A percentile compares a stretch with the other conserved stretches of the same genome.
phyloP scores from a whole-genome alignment of 2,329 filamentous ascomycete genomes.

The Parafenestella ontariensis region DNA sequence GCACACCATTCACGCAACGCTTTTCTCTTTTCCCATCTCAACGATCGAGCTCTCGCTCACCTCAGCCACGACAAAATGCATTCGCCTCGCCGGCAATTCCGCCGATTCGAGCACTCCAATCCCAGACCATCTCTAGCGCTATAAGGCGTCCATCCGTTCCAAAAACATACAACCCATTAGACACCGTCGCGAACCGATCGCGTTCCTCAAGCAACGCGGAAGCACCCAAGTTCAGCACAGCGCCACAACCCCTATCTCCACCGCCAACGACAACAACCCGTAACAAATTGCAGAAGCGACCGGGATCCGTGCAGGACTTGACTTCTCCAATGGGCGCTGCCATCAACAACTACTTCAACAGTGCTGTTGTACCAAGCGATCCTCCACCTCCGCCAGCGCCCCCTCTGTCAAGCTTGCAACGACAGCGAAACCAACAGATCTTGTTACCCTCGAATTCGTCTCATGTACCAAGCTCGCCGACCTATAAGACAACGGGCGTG shows the following conservation, averaged over 20 bases:
- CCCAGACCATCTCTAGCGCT: background rate
- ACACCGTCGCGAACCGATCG: background rate
- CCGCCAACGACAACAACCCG: background rate
- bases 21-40: slow-evolving; percentile 16
- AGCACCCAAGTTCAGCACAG: slow-evolving; percentile 10
- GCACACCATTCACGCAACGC: slow-evolving; percentile 4
- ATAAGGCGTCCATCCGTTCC: background rate
- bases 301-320: slow-evolving; percentile 10
- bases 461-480: slow-evolving; percentile 4
- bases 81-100: background rate
- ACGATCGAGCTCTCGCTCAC: background rate
- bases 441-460: slow-evolving; percentile 23
- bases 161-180: background rate
- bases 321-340: slow-evolving; percentile 22
- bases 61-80: background rate
- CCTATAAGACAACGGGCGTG: background rate
- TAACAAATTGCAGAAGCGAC: background rate
- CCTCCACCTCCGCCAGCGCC: background rate
- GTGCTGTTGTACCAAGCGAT: background rate
- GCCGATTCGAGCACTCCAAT: slow-evolving; percentile 2
- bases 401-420: slow-evolving; percentile 13
- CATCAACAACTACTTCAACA: slow-evolving; percentile 20
- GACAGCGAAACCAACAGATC: slow-evolving; percentile 23
- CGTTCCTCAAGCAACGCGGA: background rate
- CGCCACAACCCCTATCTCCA: slow-evolving; percentile 6